A percentile compares a stretch with the other conserved stretches of the same genome.
phyloP scores from a whole-genome alignment of 495 filamentous ascomycete species.

The Cetradonia linearis region DNA sequence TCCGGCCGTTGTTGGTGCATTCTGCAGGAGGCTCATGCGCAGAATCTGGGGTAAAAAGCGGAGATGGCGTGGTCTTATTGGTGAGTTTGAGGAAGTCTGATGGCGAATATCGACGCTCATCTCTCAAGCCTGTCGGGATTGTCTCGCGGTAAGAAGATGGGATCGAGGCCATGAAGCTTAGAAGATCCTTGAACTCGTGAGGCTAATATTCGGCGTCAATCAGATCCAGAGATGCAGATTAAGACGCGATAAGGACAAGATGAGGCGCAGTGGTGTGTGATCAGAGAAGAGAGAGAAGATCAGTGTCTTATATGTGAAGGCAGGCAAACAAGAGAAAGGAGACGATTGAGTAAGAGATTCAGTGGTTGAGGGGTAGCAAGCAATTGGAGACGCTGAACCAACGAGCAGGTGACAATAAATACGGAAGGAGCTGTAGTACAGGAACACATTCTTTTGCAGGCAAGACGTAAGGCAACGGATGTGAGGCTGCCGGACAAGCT shows the following conservation, averaged over 20 bases:
- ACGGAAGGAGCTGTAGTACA: neutral
- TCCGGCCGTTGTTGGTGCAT: constrained; percentile 17
- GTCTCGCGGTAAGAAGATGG: constrained; percentile 21
- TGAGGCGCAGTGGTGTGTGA: neutral
- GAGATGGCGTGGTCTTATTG: constrained; percentile 22
- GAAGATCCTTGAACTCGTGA: constrained; percentile 5
- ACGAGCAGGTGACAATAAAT: constrained; percentile 5
- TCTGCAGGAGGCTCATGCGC: constrained; percentile 24
- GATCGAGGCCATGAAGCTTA: constrained; percentile 17
- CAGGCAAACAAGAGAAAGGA: neutral
- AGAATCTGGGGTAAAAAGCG: constrained; percentile 24
- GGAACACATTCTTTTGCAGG: constrained; percentile 7
- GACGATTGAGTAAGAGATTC: neutral
- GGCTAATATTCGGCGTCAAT: constrained; percentile 8
- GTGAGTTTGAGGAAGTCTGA: constrained; percentile 25
- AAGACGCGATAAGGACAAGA: constrained; percentile 8
- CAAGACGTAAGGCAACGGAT: constrained; percentile 2
- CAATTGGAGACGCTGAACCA: neutral
- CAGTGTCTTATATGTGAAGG: neutral
- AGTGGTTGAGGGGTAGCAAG: constrained; percentile 7
- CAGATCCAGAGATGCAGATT: neutral
- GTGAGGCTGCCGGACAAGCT: constrained; percentile 9
- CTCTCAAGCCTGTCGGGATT: constrained; percentile 17
- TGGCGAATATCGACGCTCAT: constrained; percentile 21
- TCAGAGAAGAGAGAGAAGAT: neutral